These are phyloP conservation scores for Saccharum officinarum DNA, from an alignment of 176 grass and related monocot genomes.

Conservation along the genomic window DNA sequence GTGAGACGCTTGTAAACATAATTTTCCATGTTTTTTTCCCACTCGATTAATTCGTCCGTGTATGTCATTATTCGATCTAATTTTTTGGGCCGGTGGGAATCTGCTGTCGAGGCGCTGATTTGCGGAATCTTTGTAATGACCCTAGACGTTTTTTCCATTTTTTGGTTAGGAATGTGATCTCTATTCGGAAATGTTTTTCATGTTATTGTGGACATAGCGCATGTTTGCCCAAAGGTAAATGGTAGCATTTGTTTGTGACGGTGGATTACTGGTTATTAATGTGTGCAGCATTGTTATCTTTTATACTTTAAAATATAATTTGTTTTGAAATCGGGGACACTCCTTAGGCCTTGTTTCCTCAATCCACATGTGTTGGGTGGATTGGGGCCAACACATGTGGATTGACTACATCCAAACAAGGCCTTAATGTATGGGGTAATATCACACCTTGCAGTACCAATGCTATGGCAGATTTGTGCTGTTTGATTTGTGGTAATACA, in stretches of 20 bases:
- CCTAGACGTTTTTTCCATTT: neutral
- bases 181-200: neutral
- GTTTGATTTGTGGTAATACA: neutral
- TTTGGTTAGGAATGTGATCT: conserved; percentile 14
- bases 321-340: conserved; percentile 24
- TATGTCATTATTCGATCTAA: neutral
- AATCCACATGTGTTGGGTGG: too few relatives aligned
- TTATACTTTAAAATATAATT: neutral
- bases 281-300: neutral
- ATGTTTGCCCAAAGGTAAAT: neutral
- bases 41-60: neutral
- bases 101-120: neutral
- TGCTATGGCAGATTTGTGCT: neutral
- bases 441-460: neutral
- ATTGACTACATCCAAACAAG: too few relatives aligned
- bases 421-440: neutral
- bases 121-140: neutral
- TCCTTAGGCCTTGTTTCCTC: too few relatives aligned
- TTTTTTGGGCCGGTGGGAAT: neutral
- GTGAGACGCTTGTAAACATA: conserved; percentile 25
- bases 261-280: neutral
- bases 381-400: too few relatives aligned
- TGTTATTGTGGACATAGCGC: neutral
- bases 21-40: neutral
- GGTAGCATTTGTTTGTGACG: neutral